phyloP scores from a whole-genome alignment of 2,329 filamentous ascomycete species.

The Purpureocillium takamizusanense region DNA sequence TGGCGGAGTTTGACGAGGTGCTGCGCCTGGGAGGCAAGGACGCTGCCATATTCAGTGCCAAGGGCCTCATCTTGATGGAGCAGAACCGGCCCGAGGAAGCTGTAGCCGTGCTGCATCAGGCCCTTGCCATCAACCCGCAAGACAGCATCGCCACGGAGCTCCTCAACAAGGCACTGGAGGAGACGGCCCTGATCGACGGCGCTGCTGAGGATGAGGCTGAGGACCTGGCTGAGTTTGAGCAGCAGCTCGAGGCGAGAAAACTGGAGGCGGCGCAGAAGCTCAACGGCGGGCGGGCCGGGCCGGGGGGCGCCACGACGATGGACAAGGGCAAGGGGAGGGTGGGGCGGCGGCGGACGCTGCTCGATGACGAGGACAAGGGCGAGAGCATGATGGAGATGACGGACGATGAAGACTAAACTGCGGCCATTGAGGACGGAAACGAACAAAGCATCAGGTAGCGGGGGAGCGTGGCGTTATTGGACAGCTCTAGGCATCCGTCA shows the following conservation, averaged over 20 bases:
- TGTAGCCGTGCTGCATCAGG: slow-evolving; percentile 74
- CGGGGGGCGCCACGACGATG: slow-evolving; percentile 16
- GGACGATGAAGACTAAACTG: slow-evolving; percentile 35
- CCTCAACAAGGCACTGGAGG: slow-evolving; percentile 60
- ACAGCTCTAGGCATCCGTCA: background rate
- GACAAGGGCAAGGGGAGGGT: slow-evolving; percentile 38
- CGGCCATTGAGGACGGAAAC: no score
- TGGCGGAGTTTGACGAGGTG: slow-evolving; percentile 80
- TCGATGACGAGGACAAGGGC: slow-evolving; percentile 25
- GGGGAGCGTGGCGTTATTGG: background rate
- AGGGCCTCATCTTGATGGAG: slow-evolving; percentile 78
- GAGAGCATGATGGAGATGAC: slow-evolving; percentile 48
- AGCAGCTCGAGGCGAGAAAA: slow-evolving; percentile 38
- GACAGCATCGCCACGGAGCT: slow-evolving; percentile 75
- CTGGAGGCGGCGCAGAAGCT: slow-evolving; percentile 29
- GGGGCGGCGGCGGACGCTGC: slow-evolving; percentile 20
- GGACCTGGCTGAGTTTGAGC: slow-evolving; percentile 41
- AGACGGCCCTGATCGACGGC: slow-evolving; percentile 40
- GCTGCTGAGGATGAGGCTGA: slow-evolving; percentile 38
- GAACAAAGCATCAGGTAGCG: no score
- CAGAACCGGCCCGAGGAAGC: slow-evolving; percentile 67
- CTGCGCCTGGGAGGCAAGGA: slow-evolving; percentile 75
- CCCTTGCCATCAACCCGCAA: slow-evolving; percentile 68
- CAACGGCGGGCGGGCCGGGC: slow-evolving; percentile 15
- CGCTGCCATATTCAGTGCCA: slow-evolving; percentile 67